phyloP scores from a whole-genome alignment of 2,329 filamentous ascomycete genomes.

The Ophiocordyceps polyrhachis-furcata region DNA sequence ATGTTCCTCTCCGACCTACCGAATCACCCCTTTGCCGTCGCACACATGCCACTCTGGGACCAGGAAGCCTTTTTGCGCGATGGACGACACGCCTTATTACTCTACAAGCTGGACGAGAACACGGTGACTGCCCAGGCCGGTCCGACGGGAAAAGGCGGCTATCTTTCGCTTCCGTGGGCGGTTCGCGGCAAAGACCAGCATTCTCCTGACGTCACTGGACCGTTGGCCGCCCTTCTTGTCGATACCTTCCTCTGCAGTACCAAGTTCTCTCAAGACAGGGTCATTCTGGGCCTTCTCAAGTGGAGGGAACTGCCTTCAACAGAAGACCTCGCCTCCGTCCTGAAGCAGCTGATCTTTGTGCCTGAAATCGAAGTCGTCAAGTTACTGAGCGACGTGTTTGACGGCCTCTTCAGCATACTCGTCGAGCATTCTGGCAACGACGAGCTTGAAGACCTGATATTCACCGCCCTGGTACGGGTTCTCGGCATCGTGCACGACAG shows the following conservation, averaged over 20 bases:
- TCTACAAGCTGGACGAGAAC: slow-evolving; percentile 85
- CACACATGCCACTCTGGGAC: slow-evolving; percentile 88
- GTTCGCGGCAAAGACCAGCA: slow-evolving; percentile 46
- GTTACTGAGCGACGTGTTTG: slow-evolving; percentile 72
- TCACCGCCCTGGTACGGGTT: slow-evolving; percentile 75
- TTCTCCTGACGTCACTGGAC: slow-evolving; percentile 58
- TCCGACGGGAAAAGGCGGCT: slow-evolving; percentile 60
- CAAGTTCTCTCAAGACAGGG: slow-evolving; percentile 79
- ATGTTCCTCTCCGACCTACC: slow-evolving; percentile 80
- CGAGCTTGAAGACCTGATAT: slow-evolving; percentile 82
- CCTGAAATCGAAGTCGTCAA: slow-evolving; percentile 97
- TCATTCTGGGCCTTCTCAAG: slow-evolving; percentile 63
- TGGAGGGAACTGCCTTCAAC: slow-evolving; percentile 58
- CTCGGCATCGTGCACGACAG: slow-evolving; percentile 88
- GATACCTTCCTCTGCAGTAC: slow-evolving; percentile 89
- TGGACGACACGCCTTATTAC: slow-evolving; percentile 57
- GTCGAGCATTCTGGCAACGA: slow-evolving; percentile 83
- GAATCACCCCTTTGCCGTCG: slow-evolving; percentile 73
- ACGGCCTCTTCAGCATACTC: slow-evolving; percentile 77
- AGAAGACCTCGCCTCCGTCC: slow-evolving; percentile 50
- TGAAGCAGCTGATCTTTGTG: slow-evolving; percentile 79
- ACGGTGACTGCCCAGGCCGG: slow-evolving; percentile 50
- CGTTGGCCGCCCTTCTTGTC: slow-evolving; percentile 60
- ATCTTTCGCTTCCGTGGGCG: slow-evolving; percentile 69
- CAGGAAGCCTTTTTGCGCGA: slow-evolving; percentile 78